Evolutionary conservation across 2,329 filamentous ascomycete species (phyloP), one percentile per base, ranked within the genome.

Genomic region (Colletotrichum theobromicola): DNA sequence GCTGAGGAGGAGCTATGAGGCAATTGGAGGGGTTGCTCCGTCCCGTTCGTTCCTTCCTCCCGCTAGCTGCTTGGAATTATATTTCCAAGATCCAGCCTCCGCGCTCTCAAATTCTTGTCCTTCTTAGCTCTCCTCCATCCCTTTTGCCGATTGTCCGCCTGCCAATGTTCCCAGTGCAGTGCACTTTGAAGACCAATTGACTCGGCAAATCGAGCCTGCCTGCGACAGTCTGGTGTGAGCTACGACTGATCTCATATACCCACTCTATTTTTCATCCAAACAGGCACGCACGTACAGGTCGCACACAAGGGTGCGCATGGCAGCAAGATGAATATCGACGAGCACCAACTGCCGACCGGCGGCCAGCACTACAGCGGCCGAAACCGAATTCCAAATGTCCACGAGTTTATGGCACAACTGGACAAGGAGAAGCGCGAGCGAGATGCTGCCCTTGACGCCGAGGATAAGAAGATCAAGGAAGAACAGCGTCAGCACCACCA

Each of bases 341-440:
- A 88, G 42, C 83, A 85, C 62, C 79, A 83, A 4, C 81, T 84
- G 77, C 88, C 88, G 37, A 80, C 84, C 76, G 88, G 86, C 24
- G 84, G 84, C 15, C 92, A 94, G 79, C 93, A 95, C 82, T 98
- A 97, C 87, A 96, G 94, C 34, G 95, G 93, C 66, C 85, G 84
- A 74, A 98, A 98, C 83, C 94, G 94, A 28, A 92, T 98, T 67
- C 96, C 96, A 8, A 98, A 95, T 70, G 94, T 98, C 77, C 92
- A 93, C 81, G 91, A 96, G 82, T 97, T 98, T 77, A 89, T 98
- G 77, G 90, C 94, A 67, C 90, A 90, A 77, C 88, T 98, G 42
- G 96, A 98, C 83, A 87, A 85, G 67, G 92, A 97, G 78, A 98
- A 98, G 86, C 92, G 90, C 79, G 86, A 93, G 10, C 90, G 95